Base-by-base conservation (phyloP, 2,329 filamentous ascomycete genomes). In the Thermomyces lanuginosus region DNA sequence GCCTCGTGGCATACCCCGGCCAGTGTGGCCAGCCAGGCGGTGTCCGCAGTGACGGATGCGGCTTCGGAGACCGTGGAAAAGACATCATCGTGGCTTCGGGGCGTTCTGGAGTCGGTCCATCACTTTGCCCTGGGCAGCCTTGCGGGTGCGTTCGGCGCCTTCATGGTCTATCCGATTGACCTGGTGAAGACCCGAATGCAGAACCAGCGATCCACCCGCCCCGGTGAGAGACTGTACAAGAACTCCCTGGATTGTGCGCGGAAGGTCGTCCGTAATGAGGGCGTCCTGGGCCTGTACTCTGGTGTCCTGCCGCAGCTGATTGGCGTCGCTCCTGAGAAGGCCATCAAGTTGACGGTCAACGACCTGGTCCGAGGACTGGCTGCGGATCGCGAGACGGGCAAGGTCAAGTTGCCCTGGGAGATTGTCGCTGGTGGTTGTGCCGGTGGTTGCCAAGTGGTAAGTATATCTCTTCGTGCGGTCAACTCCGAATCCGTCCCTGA, bases 161-260 rank as follows among this genome's bases (percentile, higher is more conserved):
- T 98, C 53, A 93, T 98, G 82, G 89, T 98, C 28, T 98, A 98
- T 53, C 89, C 89, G 13, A 95, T 98, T 48, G 89, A 98, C 60
- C 61, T 98, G 35, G 89, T 98, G 53, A 98, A 98, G 69, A 98
- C 89, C 1, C 75, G 89, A 34, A 79, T 98, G 74, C 89, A 98
- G 58, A 98, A 98, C 61, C 89, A 98, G 63, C 72, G 89, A 39
- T 73, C 72, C 27, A 71, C 70, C 4, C 71, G 76, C 26, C 81
- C 84, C 1, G 89, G 89, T 31, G 76, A 92, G 53, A 65, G 78
- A 35, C 59, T 95, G 35, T 98, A 98, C 61, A 92, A 92, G 58
- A 98, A 98, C 64, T 95, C 86, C 24, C 58, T 92, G 37, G 89
- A 98, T 56, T 98, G 89, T 53, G 83, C 84, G 35, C 74, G 69